Percentiles rank a stretch among this genome's conserved stretches.
These are phyloP conservation scores for Paramarasmius palmivorus DNA, from an alignment of 1,284 basidiomycete genomes.

Conservation along the genomic window DNA sequence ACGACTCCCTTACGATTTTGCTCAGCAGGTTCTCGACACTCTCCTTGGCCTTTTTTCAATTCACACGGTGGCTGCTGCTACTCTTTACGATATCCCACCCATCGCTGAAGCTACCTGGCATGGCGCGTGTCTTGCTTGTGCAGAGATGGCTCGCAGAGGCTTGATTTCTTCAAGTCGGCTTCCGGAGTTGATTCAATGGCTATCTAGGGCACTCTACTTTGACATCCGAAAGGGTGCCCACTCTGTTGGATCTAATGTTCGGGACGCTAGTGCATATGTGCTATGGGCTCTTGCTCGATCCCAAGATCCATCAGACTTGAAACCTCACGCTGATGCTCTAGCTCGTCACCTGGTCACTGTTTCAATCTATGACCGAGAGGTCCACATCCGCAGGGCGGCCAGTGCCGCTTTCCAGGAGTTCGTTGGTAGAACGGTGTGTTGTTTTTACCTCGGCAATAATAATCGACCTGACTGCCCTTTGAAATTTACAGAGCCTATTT, in stretches of 20 bases:
- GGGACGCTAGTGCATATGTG: slow-evolving; percentile 94
- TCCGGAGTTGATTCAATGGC: slow-evolving; percentile 70
- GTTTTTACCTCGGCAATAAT: slow-evolving; percentile 16
- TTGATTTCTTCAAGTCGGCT: slow-evolving; percentile 64
- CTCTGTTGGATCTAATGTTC: slow-evolving; percentile 91
- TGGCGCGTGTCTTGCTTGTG: slow-evolving; percentile 89
- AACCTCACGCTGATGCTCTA: slow-evolving; percentile 63
- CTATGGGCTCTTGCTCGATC: slow-evolving; percentile 92
- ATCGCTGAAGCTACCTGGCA: slow-evolving; percentile 91
- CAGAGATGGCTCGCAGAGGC: slow-evolving; percentile 87
- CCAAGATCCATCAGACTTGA: slow-evolving; percentile 59
- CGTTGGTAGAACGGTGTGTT: slow-evolving; percentile 86
- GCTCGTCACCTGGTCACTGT: slow-evolving; percentile 77
- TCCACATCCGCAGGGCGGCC: slow-evolving; percentile 93
- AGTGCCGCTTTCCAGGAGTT: slow-evolving; percentile 98
- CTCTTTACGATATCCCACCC: slow-evolving; percentile 72
- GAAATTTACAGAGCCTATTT: slow-evolving; percentile 68
- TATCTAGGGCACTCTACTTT: slow-evolving; percentile 88
- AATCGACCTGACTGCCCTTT: slow-evolving; percentile 9
- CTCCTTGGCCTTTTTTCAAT: slow-evolving; percentile 72
- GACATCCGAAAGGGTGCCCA: slow-evolving; percentile 91
- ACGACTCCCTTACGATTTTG: slow-evolving; percentile 75
- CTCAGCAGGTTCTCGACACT: slow-evolving; percentile 80
- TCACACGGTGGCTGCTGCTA: slow-evolving; percentile 59
- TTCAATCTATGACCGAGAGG: slow-evolving; percentile 89